Percentiles rank a stretch among this genome's conserved stretches.
Conservation (phyloP, 306 rosid genomes). For the Cercis canadensis region DNA sequence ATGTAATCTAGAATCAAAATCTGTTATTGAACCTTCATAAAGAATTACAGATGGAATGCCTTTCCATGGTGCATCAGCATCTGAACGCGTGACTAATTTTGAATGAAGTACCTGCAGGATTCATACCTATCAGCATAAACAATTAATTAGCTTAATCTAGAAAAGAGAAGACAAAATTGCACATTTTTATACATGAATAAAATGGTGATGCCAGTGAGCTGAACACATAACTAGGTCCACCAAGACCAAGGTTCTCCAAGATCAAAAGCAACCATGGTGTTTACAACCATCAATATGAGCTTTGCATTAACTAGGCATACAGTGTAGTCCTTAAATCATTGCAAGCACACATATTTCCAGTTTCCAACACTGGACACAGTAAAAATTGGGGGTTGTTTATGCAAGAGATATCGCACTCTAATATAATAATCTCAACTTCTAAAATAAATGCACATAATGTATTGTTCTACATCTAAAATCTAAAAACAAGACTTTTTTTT, state of each 20-base stretch:
- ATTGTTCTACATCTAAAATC: no score
- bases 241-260: slow-evolving; percentile 24
- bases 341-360: no score
- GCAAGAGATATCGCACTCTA: no score
- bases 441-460: no score
- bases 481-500: no score
- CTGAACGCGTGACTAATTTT: slow-evolving; percentile 60
- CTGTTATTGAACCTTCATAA: slow-evolving; percentile 88
- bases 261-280: slow-evolving; percentile 19
- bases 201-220: slow-evolving; percentile 2
- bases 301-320: slow-evolving; percentile 32
- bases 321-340: no score
- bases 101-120: slow-evolving; percentile 75
- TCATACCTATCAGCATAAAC: slow-evolving; percentile 36
- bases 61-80: slow-evolving; percentile 37
- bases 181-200: neutral
- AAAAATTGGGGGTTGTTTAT: no score
- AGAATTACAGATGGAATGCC: slow-evolving; percentile 68
- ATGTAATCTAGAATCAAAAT: slow-evolving; percentile 65
- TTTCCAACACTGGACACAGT: no score
- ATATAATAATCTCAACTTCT: no score
- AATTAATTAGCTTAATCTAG: slow-evolving; percentile 32
- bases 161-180: neutral
- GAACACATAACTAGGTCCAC: slow-evolving; percentile 22
- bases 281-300: neutral